Evolutionary conservation across 1,284 basidiomycete species (phyloP), one percentile per base, ranked within the genome.

Genomic region (Mrakiaceae sp.): DNA sequence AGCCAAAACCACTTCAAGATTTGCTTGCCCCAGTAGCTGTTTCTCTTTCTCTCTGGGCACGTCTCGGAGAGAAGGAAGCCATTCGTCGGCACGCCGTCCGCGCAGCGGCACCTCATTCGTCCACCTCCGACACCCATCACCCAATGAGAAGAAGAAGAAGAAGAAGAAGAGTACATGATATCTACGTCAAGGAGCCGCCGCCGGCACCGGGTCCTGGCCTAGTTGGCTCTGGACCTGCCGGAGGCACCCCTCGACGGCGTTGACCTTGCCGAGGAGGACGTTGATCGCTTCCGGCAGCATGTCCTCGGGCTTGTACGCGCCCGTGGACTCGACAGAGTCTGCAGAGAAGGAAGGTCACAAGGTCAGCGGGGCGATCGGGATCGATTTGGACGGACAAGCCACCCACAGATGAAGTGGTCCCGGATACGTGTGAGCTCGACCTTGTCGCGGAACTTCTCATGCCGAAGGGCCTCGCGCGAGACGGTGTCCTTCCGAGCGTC

Each of bases 311-410:
- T 82, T 77, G 74, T 96, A 96, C 40, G 90, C 83, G 2, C 93
- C 87, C 69, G 93, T 89, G 0, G 90, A 91, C 76, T 98, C 93
- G 62, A 98, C 81, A 68, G 84, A 88, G 79, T 91, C 92, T 95
- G 68, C 8, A 63, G 10, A 5, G 12, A 53, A n/a, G 49, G 14
- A 52, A 44, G 49, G 59, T 59, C 47, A 60, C 39, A 66, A 16
- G 48, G 47, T 55, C 16, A 48, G 42, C 4, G 47, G n/a, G 44
- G 43, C 14, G 46, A 55, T 9, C 8, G 44, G 50, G 14, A 53
- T 53, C 27, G 27, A 27, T 27, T 27, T 27, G 27, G 27, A 27
- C 27, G 27, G 27, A 27, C 9, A 58, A 53, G 12, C 3, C 2
- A 70, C 79, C 73, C 62, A 94, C 93, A 98, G 67, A 98, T 82